These are phyloP conservation scores for Tulasnella sp. DNA, from an alignment of 768 basidiomycete species.

Conservation along the genomic window DNA sequence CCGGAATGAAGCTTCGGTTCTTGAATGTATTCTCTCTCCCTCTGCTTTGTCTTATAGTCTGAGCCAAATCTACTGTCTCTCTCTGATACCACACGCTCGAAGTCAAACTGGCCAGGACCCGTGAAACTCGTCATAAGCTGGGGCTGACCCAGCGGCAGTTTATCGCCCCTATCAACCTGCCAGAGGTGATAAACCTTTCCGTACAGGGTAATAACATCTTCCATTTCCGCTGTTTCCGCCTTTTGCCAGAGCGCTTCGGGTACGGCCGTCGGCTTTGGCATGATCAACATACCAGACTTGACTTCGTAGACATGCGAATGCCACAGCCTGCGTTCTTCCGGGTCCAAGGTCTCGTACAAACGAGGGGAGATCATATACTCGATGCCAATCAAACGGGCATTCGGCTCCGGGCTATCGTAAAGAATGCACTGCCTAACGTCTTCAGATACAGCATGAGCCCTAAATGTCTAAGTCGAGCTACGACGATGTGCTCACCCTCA, in stretches of 20 bases:
- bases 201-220: neutral
- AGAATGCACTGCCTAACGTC: neutral
- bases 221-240: neutral
- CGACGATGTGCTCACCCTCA: neutral
- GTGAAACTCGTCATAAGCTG: constrained; percentile 5
- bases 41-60: neutral
- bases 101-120: neutral
- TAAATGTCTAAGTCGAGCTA: neutral
- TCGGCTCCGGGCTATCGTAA: neutral
- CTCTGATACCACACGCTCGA: neutral
- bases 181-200: constrained; percentile 2
- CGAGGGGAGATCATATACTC: constrained; percentile 5
- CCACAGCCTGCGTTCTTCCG: neutral
- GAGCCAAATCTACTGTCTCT: neutral
- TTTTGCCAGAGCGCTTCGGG: neutral
- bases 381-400: neutral
- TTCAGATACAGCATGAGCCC: neutral
- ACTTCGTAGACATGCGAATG: constrained; percentile 8
- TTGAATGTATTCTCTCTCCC: neutral
- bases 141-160: neutral
- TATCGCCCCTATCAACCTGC: constrained; percentile 2
- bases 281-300: neutral
- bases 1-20: neutral
- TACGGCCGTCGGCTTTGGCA: neutral
- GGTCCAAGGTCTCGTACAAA: neutral